A percentile compares a stretch with the other conserved stretches of the same genome.
Conservation (phyloP, 2,329 filamentous ascomycete species). For the Pseudogymnoascus sp. region DNA sequence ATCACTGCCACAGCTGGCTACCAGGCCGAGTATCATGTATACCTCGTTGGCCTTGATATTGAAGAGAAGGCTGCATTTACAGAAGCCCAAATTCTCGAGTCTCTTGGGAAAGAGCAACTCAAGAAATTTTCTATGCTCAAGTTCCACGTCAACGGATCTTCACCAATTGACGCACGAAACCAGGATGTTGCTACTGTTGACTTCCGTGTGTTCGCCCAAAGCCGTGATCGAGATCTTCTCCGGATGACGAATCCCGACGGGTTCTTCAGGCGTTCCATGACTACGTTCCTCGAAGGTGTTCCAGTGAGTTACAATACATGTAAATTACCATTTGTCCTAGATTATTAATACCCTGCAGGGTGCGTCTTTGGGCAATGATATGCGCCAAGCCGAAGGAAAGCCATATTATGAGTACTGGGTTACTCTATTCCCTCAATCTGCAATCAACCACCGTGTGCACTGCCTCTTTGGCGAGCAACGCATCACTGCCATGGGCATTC, state of each 20-base stretch:
- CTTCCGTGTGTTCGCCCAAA: constrained; percentile 39
- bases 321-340: constrained; percentile 9
- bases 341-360: constrained; percentile 34
- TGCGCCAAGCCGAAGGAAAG: constrained; percentile 29
- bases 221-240: constrained; percentile 26
- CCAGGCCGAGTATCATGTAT: constrained; percentile 38
- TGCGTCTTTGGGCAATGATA: constrained; percentile 34
- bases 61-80: constrained; percentile 36
- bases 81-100: constrained; percentile 31
- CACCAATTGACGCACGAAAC: constrained; percentile 31
- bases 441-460: constrained; percentile 18
- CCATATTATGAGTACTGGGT: constrained; percentile 24
- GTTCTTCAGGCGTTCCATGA: constrained; percentile 19
- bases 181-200: constrained; percentile 42
- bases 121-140: constrained; percentile 27
- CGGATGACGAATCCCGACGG: neutral
- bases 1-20: constrained; percentile 37
- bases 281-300: constrained; percentile 31
- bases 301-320: constrained; percentile 24
- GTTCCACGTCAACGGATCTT: constrained; percentile 32
- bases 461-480: constrained; percentile 16
- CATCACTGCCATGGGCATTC: constrained; percentile 8
- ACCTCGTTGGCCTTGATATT: constrained; percentile 37
- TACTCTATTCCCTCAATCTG: constrained; percentile 20
- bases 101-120: constrained; percentile 23